Conservation (phyloP, 768 basidiomycete species). For the Scleroderma bovista region DNA sequence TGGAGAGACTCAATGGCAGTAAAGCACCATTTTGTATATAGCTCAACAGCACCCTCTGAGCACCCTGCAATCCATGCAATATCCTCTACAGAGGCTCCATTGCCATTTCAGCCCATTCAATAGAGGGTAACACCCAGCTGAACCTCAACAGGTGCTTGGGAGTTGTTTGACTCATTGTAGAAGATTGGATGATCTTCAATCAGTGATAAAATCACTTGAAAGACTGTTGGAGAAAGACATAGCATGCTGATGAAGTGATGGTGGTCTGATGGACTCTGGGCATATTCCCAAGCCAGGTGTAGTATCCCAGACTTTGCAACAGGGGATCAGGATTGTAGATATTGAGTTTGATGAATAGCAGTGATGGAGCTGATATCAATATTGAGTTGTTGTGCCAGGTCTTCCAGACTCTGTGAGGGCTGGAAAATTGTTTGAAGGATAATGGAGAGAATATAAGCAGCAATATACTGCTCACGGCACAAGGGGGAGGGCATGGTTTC, state of each 20-base stretch:
- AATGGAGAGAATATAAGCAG: too few relatives aligned
- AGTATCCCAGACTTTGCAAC: too few relatives aligned
- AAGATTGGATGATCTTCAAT: neutral
- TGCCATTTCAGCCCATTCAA: constrained; percentile 26
- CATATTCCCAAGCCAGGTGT: too few relatives aligned
- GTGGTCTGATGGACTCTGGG: constrained; percentile 7
- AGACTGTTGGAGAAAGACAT: neutral
- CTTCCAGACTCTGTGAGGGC: too few relatives aligned
- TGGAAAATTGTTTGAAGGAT: too few relatives aligned
- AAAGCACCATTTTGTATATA: constrained; percentile 25
- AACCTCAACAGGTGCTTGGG: neutral
- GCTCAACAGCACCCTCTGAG: constrained; percentile 10
- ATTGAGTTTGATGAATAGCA: too few relatives aligned
- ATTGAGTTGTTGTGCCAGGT: too few relatives aligned
- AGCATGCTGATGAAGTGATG: neutral
- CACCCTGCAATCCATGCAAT: constrained; percentile 23
- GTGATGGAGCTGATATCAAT: too few relatives aligned
- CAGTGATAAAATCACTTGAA: neutral
- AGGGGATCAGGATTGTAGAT: too few relatives aligned
- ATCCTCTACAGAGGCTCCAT: constrained; percentile 26
- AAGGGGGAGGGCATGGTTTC: too few relatives aligned
- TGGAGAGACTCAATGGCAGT: constrained; percentile 28
- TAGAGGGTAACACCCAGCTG: constrained; percentile 26
- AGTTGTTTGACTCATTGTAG: neutral
- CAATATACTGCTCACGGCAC: too few relatives aligned